Evolutionary conservation across 208 protist genomes (phyloP).

Genomic region (Leptomonas seymouri): DNA sequence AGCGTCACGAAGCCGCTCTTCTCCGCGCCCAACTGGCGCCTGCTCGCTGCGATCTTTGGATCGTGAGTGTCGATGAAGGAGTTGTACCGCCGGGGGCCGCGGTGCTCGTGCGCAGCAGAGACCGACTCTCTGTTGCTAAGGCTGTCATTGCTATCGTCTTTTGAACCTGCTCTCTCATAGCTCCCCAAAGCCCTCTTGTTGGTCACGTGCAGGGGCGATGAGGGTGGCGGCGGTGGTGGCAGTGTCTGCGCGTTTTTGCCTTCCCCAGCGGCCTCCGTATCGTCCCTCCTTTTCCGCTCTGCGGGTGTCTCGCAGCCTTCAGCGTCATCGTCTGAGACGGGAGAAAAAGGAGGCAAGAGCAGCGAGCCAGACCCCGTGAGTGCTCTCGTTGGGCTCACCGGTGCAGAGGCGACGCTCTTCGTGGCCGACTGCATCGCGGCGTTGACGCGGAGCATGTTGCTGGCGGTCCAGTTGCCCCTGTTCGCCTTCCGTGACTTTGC

Average conservation of each 20-base stretch:
- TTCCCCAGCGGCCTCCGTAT: not conserved
- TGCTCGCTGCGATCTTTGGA: not conserved
- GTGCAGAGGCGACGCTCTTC: not conserved
- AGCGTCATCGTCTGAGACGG: not conserved
- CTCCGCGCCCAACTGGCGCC: not conserved
- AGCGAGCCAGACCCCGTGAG: not conserved
- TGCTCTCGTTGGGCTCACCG: not conserved
- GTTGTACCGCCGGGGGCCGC: not conserved
- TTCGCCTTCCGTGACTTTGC: not conserved
- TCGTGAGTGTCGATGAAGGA: not conserved
- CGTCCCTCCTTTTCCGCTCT: not conserved
- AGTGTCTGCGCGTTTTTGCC: not conserved
- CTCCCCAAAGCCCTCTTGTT: not conserved
- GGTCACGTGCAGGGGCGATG: not conserved
- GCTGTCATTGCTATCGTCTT: not conserved
- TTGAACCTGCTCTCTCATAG: not conserved
- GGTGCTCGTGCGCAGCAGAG: not conserved
- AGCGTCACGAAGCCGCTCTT: slow-evolving; percentile 34
- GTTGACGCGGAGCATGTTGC: not conserved
- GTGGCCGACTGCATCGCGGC: not conserved
- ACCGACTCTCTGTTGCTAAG: not conserved
- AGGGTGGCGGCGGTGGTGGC: not conserved
- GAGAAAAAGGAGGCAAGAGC: not conserved
- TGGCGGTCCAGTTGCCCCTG: not conserved
- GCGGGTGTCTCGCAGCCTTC: not conserved